These are phyloP conservation scores for Thermothelomyces thermophilus DNA, from an alignment of 2,329 filamentous ascomycete species.

Conservation along the genomic window DNA sequence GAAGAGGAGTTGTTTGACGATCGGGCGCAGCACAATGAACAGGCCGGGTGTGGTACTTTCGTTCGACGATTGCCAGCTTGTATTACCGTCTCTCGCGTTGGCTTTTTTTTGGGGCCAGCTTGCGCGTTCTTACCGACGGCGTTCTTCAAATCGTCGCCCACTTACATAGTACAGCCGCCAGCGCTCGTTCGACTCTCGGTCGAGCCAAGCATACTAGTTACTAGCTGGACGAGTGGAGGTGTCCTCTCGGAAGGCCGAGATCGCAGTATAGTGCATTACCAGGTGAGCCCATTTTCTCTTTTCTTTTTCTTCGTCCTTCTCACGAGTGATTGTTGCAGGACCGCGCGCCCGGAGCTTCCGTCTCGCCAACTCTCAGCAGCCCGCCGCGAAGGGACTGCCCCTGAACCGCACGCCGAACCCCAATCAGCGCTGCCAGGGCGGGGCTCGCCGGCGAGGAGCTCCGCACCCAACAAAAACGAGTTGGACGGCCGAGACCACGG, in stretches of 20 bases:
- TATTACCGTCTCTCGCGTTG: background rate
- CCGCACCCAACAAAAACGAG: background rate
- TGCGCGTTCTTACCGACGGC: too few relatives aligned
- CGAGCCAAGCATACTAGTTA: background rate
- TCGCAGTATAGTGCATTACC: too few relatives aligned
- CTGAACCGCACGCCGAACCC: background rate
- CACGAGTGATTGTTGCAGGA: background rate
- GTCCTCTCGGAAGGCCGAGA: background rate
- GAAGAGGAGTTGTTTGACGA: background rate
- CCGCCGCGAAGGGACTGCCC: background rate
- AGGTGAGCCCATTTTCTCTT: slow-evolving; percentile 5
- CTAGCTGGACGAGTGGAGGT: too few relatives aligned
- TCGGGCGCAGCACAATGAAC: background rate
- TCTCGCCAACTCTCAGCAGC: background rate
- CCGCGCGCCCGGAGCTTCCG: too few relatives aligned
- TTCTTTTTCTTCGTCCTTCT: too few relatives aligned
- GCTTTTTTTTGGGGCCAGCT: too few relatives aligned
- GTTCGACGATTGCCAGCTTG: background rate
- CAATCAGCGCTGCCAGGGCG: background rate
- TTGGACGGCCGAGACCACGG: background rate
- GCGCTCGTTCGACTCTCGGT: too few relatives aligned
- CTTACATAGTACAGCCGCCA: too few relatives aligned
- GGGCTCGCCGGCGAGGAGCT: background rate
- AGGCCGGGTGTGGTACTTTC: background rate
- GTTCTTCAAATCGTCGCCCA: too few relatives aligned